Evolutionary conservation across 2,329 filamentous ascomycete species (phyloP), one percentile per base, ranked within the genome.

Genomic region (Basipetospora chlamydospora): DNA sequence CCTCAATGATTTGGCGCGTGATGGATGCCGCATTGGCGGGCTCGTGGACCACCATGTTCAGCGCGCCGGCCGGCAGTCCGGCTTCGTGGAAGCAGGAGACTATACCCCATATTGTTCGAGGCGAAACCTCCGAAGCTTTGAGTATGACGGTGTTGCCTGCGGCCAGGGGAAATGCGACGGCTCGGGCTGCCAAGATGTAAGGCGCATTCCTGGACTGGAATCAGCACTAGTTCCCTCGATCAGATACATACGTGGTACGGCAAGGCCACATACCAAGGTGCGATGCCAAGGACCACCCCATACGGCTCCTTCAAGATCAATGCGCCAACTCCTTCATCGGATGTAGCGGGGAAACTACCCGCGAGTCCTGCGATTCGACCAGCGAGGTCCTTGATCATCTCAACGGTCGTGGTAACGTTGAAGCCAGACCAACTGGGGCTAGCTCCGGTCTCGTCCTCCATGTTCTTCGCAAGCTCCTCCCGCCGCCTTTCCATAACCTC

Each of bases 251-350:
- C n/a, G n/a, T n/a, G n/a, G n/a, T n/a, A n/a, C n/a, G n/a, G n/a
- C n/a, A n/a, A 6, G 5, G 26, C 16, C 8, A 45, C 59, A 46
- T 62, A 86, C 84, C 85, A 93, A 8, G 85, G 82, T 3, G 80
- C 81, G 53, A 92, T 85, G 3, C 73, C 77, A 21, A 92, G 59
- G 12, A 87, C 66, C 6, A 90, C 83, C 2, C 85, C 85, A 46
- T 73, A 85, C 0, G 85, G 83, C 55, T 87, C 80, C 50, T 76
- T 78, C 43, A 77, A 57, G 4, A 92, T 59, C 44, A 90, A 61
- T 0, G 76, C 81, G 16, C 42, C 62, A 18, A 49, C 46, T 21
- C 45, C 42, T 3, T 54, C 46, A 22, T 57, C 50, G 22, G 40
- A 41, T 3, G 52, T 46, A 7, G 46, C 32, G 8, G 63, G 57